Conservation (phyloP, 306 rosid species). For the Acacia crassicarpa region DNA sequence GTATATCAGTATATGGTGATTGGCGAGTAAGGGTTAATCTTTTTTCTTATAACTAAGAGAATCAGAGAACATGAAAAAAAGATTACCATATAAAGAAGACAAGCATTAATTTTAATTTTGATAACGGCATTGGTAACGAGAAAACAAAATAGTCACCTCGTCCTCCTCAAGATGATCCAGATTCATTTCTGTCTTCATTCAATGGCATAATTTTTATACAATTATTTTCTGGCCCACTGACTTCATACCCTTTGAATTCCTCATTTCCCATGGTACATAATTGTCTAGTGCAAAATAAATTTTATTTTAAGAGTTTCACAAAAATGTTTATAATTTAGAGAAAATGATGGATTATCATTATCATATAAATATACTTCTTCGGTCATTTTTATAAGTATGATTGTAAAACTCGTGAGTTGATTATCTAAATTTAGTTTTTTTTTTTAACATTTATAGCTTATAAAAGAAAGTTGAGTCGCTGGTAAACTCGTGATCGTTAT, state of each 20-base stretch:
- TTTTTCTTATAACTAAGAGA: not conserved
- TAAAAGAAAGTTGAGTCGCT: no score
- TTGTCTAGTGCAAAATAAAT: not conserved
- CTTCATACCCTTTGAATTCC: not conserved
- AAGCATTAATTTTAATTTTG: not conserved
- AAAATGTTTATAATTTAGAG: no score
- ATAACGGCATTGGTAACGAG: not conserved
- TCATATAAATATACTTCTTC: no score
- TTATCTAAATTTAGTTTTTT: no score
- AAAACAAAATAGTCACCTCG: not conserved
- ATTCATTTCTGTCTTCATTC: not conserved
- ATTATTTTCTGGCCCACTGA: not conserved
- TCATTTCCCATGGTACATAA: not conserved
- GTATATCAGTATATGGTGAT: no score
- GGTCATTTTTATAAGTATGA: no score
- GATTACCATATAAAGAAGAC: not conserved
- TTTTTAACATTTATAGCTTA: no score
- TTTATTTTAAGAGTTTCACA: not conserved
- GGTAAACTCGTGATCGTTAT: no score
- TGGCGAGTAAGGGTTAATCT: not conserved
- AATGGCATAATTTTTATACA: not conserved
- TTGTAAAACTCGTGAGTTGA: no score
- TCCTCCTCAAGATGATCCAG: not conserved
- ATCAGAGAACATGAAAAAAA: not conserved
- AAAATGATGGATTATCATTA: no score